Percentiles rank a stretch among this genome's conserved stretches.
These are phyloP conservation scores for Gnetum montanum DNA, from an alignment of 75 land plant genomes.

Conservation along the genomic window DNA sequence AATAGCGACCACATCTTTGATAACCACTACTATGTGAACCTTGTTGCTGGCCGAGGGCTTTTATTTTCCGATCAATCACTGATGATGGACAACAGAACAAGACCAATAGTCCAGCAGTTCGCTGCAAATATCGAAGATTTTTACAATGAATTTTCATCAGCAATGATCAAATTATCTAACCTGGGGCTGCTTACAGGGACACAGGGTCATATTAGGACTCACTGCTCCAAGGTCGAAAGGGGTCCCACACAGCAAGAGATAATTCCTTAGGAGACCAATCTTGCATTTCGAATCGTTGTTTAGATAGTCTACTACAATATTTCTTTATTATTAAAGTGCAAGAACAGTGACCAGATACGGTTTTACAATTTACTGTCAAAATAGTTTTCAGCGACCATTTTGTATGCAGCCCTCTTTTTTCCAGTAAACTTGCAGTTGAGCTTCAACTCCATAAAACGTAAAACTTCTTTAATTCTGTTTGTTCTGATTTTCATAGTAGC, in stretches of 20 bases:
- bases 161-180: conserved; percentile 3
- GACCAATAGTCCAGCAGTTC: conserved; percentile 20
- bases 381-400: too few relatives aligned
- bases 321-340: too few relatives aligned
- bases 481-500: too few relatives aligned
- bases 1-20: conserved; percentile 46
- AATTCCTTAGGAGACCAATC: too few relatives aligned
- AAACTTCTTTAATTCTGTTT: too few relatives aligned
- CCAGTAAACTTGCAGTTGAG: too few relatives aligned
- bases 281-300: too few relatives aligned
- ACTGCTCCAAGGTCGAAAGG: not conserved
- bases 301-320: too few relatives aligned
- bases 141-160: not conserved
- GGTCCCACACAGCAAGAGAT: not conserved
- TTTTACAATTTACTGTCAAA: too few relatives aligned
- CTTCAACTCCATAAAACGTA: too few relatives aligned
- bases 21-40: conserved; percentile 35
- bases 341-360: too few relatives aligned
- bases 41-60: conserved; percentile 44
- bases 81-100: conserved; percentile 22
- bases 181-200: conserved; percentile 2
- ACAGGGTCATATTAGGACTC: conserved; percentile 5
- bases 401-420: too few relatives aligned
- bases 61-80: conserved; percentile 45
- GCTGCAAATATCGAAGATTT: not conserved